These are phyloP conservation scores for Globisporangium emineosum DNA, from an alignment of 352 stramenopile species.

Conservation along the genomic window DNA sequence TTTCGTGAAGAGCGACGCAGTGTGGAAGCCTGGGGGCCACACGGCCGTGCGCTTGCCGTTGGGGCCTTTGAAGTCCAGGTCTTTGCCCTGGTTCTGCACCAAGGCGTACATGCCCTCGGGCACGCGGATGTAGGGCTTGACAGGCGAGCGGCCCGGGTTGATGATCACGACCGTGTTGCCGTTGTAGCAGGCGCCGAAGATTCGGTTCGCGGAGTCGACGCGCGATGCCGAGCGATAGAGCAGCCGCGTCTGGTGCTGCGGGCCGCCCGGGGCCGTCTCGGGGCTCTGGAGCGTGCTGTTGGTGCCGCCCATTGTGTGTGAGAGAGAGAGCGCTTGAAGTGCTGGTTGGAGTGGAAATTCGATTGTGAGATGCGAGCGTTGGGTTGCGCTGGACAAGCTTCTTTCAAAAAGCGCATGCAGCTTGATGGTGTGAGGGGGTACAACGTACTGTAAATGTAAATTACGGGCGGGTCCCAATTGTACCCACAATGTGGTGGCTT, in stretches of 20 bases:
- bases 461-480: too few relatives aligned
- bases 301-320: too few relatives aligned
- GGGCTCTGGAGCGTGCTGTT: too few relatives aligned
- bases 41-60: conserved; percentile 49
- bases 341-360: too few relatives aligned
- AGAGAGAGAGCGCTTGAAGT: too few relatives aligned
- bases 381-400: too few relatives aligned
- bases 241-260: conserved; percentile 60
- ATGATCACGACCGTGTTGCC: conserved; percentile 83
- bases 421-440: too few relatives aligned
- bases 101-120: conserved; percentile 88
- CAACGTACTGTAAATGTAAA: too few relatives aligned
- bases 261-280: too few relatives aligned
- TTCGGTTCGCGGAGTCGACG: conserved; percentile 65
- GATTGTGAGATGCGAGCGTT: too few relatives aligned
- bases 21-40: conserved; percentile 83
- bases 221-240: conserved; percentile 58
- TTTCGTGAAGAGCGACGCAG: conserved; percentile 69
- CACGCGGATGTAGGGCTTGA: conserved; percentile 84
- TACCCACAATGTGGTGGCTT: too few relatives aligned
- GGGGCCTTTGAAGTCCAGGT: conserved; percentile 52
- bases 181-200: conserved; percentile 79
- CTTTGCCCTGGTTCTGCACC: conserved; percentile 80
- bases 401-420: too few relatives aligned
- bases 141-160: conserved; percentile 46